phyloP scores from a whole-genome alignment of 139 green algal genomes.

The Auxenochlorella pyrenoidosa region DNA sequence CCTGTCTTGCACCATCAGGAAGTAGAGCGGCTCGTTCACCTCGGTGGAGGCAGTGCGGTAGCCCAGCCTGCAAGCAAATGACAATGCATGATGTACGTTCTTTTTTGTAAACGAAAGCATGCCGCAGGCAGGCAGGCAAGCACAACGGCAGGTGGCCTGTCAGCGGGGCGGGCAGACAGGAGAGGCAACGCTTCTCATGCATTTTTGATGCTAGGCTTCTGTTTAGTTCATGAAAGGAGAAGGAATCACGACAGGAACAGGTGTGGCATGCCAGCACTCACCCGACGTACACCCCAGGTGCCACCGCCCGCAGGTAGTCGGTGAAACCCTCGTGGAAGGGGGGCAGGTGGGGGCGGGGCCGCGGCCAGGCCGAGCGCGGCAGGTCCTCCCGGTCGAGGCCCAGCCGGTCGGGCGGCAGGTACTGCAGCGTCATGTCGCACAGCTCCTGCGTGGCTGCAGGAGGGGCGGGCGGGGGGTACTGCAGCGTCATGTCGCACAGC shows the following conservation, averaged over 20 bases:
- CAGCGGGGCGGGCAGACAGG: no score
- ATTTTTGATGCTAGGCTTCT: no score
- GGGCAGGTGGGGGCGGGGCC: conserved; percentile 23
- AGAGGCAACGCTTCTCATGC: no score
- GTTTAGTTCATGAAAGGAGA: no score
- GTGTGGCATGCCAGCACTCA: neutral
- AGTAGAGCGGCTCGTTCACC: conserved; percentile 25
- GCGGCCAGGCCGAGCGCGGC: conserved; percentile 28
- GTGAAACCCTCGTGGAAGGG: conserved; percentile 44
- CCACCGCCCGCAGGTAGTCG: conserved; percentile 41
- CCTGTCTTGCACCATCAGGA: conserved; percentile 17
- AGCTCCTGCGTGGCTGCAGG: conserved; percentile 32
- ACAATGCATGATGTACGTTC: no score
- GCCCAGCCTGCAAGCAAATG: conserved; percentile 12
- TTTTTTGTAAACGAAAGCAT: no score
- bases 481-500: conserved; percentile 35
- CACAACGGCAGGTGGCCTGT: no score
- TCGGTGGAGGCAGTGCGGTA: conserved; percentile 20
- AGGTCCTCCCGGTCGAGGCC: conserved; percentile 23
- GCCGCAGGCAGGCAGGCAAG: no score
- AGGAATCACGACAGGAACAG: no score
- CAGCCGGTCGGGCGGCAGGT: conserved; percentile 22
- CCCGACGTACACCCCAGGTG: conserved; percentile 43
- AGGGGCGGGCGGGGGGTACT: neutral
- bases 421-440: conserved; percentile 36